Conservation (phyloP, 768 basidiomycete genomes). For the Macrolepiota dolichaula region DNA sequence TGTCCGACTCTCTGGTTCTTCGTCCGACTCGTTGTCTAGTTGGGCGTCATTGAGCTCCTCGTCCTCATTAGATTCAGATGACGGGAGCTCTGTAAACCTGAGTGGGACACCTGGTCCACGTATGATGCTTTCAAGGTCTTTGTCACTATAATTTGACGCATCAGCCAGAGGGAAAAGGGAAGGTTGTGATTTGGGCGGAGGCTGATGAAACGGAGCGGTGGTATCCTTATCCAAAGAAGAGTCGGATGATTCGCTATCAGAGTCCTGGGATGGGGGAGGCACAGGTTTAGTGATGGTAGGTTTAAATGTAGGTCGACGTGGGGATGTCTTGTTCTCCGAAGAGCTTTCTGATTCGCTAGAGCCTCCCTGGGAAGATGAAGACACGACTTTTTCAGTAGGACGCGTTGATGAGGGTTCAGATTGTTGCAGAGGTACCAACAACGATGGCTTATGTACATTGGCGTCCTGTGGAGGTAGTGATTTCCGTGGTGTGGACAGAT, state of each 20-base stretch:
- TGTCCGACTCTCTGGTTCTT: constrained; percentile 16
- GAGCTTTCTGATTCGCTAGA: background rate
- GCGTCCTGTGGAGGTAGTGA: background rate
- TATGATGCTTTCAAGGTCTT: constrained; percentile 34
- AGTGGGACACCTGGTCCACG: constrained; percentile 31
- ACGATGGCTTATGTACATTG: background rate
- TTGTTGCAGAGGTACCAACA: background rate
- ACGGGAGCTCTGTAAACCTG: constrained; percentile 31
- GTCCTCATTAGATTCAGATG: constrained; percentile 37
- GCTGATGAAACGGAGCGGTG: background rate
- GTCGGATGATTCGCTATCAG: background rate
- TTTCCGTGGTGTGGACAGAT: background rate
- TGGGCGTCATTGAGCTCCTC: constrained; percentile 35
- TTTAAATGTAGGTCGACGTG: background rate
- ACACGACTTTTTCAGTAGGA: background rate
- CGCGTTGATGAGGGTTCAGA: background rate
- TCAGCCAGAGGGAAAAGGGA: constrained; percentile 3
- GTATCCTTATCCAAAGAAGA: background rate
- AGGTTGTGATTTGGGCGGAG: background rate
- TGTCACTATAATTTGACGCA: constrained; percentile 22
- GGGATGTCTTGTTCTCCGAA: background rate
- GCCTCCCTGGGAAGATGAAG: background rate
- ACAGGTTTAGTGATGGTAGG: background rate
- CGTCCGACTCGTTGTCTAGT: constrained; percentile 31
- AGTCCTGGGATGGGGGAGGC: background rate